Conservation (phyloP, 2,329 filamentous ascomycete species). For the Talaromyces albobiverticillius region DNA sequence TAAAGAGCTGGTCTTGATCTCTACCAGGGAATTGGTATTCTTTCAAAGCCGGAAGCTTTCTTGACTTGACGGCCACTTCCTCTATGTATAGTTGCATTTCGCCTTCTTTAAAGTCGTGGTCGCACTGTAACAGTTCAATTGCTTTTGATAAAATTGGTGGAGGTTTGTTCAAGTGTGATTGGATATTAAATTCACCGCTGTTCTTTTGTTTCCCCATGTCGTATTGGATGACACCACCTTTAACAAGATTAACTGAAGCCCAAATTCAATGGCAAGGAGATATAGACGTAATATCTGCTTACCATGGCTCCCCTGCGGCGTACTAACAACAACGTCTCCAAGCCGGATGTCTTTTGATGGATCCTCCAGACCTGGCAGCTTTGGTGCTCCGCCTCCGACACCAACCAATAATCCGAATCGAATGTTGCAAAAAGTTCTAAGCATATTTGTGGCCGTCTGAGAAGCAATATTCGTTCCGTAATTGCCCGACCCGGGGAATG, state of each 20-base stretch:
- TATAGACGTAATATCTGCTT: too few species aligned
- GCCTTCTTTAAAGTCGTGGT: too few species aligned
- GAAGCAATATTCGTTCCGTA: conserved; percentile 4
- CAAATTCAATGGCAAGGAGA: too few species aligned
- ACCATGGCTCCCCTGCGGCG: not conserved
- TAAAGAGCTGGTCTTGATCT: not conserved
- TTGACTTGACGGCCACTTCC: not conserved
- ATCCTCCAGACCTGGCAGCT: not conserved
- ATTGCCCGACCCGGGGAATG: conserved; percentile 15
- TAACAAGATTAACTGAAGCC: too few species aligned
- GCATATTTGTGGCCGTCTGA: not conserved
- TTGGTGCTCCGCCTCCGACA: not conserved
- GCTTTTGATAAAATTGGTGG: not conserved
- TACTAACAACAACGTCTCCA: not conserved
- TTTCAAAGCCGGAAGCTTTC: not conserved
- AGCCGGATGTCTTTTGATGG: not conserved
- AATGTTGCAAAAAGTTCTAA: not conserved
- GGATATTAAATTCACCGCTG: too few species aligned
- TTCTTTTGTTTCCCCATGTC: not conserved
- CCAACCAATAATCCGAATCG: not conserved
- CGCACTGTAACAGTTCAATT: not conserved
- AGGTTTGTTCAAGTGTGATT: not conserved
- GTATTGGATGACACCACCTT: not conserved
- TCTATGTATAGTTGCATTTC: not conserved
- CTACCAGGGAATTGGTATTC: not conserved